A percentile compares a stretch with the other conserved stretches of the same genome.
These are phyloP conservation scores for Penicillium sp. DNA, from an alignment of 2,329 filamentous ascomycete species.

Conservation along the genomic window DNA sequence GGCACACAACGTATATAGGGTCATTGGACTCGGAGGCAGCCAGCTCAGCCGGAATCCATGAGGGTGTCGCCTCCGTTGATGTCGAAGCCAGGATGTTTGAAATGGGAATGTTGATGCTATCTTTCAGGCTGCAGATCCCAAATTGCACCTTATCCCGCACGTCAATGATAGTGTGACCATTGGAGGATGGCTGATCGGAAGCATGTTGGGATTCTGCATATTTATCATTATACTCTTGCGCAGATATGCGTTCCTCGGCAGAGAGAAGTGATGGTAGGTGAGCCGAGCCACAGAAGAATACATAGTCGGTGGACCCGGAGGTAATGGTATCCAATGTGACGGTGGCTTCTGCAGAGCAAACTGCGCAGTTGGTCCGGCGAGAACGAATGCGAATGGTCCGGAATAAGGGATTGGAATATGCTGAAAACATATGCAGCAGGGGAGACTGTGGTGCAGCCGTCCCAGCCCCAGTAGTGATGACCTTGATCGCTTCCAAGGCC, in stretches of 20 bases:
- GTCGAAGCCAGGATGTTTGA: constrained; percentile 41
- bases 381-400: constrained; percentile 73
- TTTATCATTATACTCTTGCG: constrained; percentile 56
- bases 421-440: constrained; percentile 46
- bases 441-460: constrained; percentile 30
- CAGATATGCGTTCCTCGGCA: constrained; percentile 68
- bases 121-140: constrained; percentile 72
- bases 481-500: constrained; percentile 82
- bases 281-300: constrained; percentile 76
- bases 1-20: constrained; percentile 49
- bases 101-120: constrained; percentile 65
- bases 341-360: constrained; percentile 66
- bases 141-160: constrained; percentile 85
- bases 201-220: constrained; percentile 4
- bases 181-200: constrained; percentile 6
- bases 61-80: constrained; percentile 13
- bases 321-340: constrained; percentile 65
- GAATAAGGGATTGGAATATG: constrained; percentile 56
- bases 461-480: constrained; percentile 57
- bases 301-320: constrained; percentile 74
- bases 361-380: constrained; percentile 69
- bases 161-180: constrained; percentile 68
- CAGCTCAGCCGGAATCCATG: constrained; percentile 33
- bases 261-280: constrained; percentile 58
- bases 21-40: constrained; percentile 23